Evolutionary conservation across 805 yeast genomes (phyloP).

Genomic region (Hyphopichia homilentoma): DNA sequence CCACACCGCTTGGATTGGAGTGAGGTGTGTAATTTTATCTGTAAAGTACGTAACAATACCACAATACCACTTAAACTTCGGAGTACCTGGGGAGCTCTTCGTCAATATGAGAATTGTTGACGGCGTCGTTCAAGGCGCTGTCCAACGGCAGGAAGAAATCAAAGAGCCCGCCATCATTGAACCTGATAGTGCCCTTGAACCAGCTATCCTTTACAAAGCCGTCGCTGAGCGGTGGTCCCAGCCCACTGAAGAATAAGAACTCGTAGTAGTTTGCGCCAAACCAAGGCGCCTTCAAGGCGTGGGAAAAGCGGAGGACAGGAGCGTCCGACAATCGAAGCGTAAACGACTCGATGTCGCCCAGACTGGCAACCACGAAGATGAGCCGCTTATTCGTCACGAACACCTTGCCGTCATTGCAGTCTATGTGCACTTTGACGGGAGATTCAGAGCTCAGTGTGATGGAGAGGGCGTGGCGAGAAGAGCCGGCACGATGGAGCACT

Average conservation of each 20-base stretch:
- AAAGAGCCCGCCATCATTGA: slow-evolving; percentile 48
- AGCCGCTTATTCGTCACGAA: slow-evolving; percentile 42
- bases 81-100: slow-evolving; percentile 44
- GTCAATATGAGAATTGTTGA: slow-evolving; percentile 37
- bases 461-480: slow-evolving; percentile 26
- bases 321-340: slow-evolving; percentile 27
- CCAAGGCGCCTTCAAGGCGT: slow-evolving; percentile 47
- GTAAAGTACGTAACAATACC: too few species aligned
- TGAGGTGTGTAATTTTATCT: too few species aligned
- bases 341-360: slow-evolving; percentile 43
- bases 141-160: slow-evolving; percentile 35
- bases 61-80: too few species aligned
- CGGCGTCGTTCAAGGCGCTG: slow-evolving; percentile 27
- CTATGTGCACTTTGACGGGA: slow-evolving; percentile 17
- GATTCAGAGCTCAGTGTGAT: slow-evolving; percentile 16
- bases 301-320: slow-evolving; percentile 29
- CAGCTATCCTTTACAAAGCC: slow-evolving; percentile 37
- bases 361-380: slow-evolving; percentile 33
- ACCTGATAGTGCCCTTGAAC: slow-evolving; percentile 35
- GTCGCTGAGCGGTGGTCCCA: slow-evolving; percentile 37
- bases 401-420: slow-evolving; percentile 34
- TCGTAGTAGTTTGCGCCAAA: slow-evolving; percentile 51
- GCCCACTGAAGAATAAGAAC: slow-evolving; percentile 35
- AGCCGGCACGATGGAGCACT: background rate
- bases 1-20: slow-evolving; percentile 3